Evolutionary conservation across 2,329 filamentous ascomycete species (phyloP), one percentile per base, ranked within the genome.

Genomic region (Penicillium sp.): DNA sequence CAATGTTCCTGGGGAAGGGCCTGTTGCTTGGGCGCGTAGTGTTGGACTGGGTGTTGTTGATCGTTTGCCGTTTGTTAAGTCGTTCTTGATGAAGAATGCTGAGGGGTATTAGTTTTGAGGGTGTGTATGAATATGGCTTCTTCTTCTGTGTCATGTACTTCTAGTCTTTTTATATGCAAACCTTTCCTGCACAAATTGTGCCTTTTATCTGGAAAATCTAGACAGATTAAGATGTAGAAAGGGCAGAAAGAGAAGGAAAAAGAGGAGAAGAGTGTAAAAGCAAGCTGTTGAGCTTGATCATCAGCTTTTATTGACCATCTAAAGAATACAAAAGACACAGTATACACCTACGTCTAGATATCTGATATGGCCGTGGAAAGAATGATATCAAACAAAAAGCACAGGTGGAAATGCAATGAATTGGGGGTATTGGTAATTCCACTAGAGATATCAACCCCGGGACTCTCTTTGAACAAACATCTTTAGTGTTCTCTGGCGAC

Each of bases 31-130:
- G 63, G 78, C 92, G 47, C 82, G 93, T 58, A 92, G 89, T 49
- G 67, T 91, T 43, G 93, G 93, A 0, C 73, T 97, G 58, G 83
- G 79, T 58, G 84, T 88, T 7, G 88, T 97, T 57, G 87, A 97
- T 73, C 81, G 83, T 2, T 67, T 96, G 67, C 81, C 84, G 0
- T 84, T 88, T 35, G 67, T 96, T 53, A 97, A 97, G 80, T 83
- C 81, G 41, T 90, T 92, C 69, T 80, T 97, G 58, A 97, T 97
- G 93, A 84, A 84, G 61, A 78, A 79, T 61, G 84, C 84, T 43
- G 79, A 75, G 52, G 67, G 67, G 3, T 71, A 60, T 45, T 32
- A 32, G 18, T 35, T 29, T 27, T 56, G 34, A 50, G 41, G 32
- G 40, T 36, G 16, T 51, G 46, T 43, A 57, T 49, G 51, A 34